These are phyloP conservation scores for Arctium lappa DNA, from an alignment of 129 eudicot species.

Conservation along the genomic window DNA sequence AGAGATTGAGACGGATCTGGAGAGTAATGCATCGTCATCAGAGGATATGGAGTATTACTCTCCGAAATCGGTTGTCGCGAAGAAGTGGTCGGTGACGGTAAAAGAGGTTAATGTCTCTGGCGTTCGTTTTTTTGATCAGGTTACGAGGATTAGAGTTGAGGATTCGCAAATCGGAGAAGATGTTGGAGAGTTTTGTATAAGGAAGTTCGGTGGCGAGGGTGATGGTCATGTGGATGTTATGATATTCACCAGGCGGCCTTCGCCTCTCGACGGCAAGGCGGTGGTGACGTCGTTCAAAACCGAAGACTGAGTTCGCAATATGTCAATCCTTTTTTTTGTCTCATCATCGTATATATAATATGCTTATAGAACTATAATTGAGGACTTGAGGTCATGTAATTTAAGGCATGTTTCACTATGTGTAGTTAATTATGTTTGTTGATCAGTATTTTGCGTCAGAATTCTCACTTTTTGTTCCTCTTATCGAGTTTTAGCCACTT, in stretches of 20 bases:
- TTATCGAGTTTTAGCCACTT: not conserved
- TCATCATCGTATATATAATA: not conserved
- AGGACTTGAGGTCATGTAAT: not conserved
- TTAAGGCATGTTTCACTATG: not conserved
- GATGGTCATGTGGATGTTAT: slow-evolving; percentile 10
- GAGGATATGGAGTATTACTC: slow-evolving; percentile 48
- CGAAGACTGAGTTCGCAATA: not conserved
- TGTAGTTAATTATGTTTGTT: not conserved
- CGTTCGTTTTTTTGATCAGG: slow-evolving; percentile 34
- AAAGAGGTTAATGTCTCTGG: not conserved
- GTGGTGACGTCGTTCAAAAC: slow-evolving; percentile 3
- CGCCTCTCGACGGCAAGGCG: slow-evolving; percentile 51
- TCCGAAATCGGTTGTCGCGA: slow-evolving; percentile 43
- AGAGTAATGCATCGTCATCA: slow-evolving; percentile 42
- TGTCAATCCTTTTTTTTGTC: slow-evolving; percentile 10
- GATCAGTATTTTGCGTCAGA: not conserved
- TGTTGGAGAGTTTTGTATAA: slow-evolving; percentile 17
- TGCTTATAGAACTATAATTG: not conserved
- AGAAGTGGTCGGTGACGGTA: slow-evolving; percentile 10
- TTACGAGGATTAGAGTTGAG: slow-evolving; percentile 60
- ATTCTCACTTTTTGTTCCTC: not conserved
- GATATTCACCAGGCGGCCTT: slow-evolving; percentile 41
- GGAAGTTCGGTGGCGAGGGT: not conserved
- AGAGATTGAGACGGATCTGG: slow-evolving; percentile 44
- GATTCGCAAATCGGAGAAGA: slow-evolving; percentile 53